Conservation (phyloP, 768 basidiomycete species). For the Termitomyces heimii region DNA sequence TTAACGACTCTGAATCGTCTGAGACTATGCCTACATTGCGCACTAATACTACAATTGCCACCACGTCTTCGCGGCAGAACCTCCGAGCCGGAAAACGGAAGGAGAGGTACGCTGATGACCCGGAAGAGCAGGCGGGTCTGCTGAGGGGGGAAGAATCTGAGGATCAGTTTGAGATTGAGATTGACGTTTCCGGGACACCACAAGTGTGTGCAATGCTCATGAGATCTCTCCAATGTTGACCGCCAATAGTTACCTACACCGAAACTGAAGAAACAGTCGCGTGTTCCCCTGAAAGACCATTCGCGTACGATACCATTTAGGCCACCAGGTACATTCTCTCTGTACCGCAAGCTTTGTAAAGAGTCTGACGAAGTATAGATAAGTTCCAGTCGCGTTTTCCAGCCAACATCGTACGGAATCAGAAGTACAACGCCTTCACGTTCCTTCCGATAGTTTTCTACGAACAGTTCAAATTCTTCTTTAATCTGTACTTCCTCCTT, state of each 20-base stretch:
- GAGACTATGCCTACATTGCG: conserved; percentile 21
- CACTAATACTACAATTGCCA: conserved; percentile 20
- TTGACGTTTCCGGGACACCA: conserved; percentile 11
- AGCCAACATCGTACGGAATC: conserved; percentile 91
- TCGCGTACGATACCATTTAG: conserved; percentile 76
- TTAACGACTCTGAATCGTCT: conserved; percentile 24
- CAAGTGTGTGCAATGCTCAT: background rate
- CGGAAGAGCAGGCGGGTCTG: conserved; percentile 55
- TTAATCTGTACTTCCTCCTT: conserved; percentile 96
- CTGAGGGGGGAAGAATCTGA: conserved; percentile 34
- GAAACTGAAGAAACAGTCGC: conserved; percentile 16
- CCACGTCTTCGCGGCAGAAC: conserved; percentile 18
- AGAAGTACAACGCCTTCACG: conserved; percentile 96
- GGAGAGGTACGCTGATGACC: conserved; percentile 57
- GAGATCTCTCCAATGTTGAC: conserved; percentile 7
- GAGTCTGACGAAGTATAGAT: conserved; percentile 31
- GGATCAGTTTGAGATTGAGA: conserved; percentile 32
- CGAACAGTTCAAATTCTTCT: conserved; percentile 99
- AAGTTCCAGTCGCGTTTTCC: conserved; percentile 70
- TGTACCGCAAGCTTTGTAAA: background rate
- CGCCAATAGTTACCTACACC: conserved; percentile 12
- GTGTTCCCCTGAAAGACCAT: conserved; percentile 44
- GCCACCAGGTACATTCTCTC: conserved; percentile 49
- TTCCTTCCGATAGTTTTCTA: conserved; percentile 97
- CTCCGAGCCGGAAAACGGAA: conserved; percentile 34